Evolutionary conservation across 305 asterid species (phyloP), one percentile per base, ranked within the genome.

Genomic region (Fraxinus albicans): DNA sequence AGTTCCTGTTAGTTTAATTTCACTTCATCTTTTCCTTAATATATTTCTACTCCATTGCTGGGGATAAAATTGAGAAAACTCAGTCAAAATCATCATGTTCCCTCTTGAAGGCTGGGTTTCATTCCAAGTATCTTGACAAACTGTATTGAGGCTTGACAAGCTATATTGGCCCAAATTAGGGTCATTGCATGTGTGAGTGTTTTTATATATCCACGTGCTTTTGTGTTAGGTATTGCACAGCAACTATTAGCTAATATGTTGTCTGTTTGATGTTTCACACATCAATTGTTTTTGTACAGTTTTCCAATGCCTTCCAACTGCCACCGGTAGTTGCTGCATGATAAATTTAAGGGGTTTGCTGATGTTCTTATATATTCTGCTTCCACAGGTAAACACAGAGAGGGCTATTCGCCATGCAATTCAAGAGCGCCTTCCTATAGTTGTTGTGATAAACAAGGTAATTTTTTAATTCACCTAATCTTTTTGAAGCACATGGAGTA

Each of bases 331-430:
- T 17, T 15, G 77, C 21, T 34, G 44, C 47, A 15, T 17, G 76
- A 72, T 27, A 29, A 29, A 29, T 69, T 10, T 60, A 21, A 25
- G 69, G 17, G 36, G 23, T 15, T 15, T 36, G 47, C 38, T 72
- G 77, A 27, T 34, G 77, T 72, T 72, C 25, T 15, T 73, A 29
- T 72, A 73, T 50, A 47, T 76, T 78, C 65, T 69, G 47, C 72
- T 80, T 63, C 77, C 42, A 27, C 91, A 96, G 99, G 99, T 91
- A 78, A 96, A 96, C 82, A 96, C 98, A 6, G 99, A 96, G 91
- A 91, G 98, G 85, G 98, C 99, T 17, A 95, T 96, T 82, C 95
- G 97, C 70, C 99, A 96, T 85, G 97, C 99, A 33, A 96, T 93
- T 84, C 99, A 92, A 86, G 99, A 95, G 9, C 93, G 97, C 29